Base-by-base conservation (phyloP, 441 rosid species). In the Syzygium syzygioides region DNA sequence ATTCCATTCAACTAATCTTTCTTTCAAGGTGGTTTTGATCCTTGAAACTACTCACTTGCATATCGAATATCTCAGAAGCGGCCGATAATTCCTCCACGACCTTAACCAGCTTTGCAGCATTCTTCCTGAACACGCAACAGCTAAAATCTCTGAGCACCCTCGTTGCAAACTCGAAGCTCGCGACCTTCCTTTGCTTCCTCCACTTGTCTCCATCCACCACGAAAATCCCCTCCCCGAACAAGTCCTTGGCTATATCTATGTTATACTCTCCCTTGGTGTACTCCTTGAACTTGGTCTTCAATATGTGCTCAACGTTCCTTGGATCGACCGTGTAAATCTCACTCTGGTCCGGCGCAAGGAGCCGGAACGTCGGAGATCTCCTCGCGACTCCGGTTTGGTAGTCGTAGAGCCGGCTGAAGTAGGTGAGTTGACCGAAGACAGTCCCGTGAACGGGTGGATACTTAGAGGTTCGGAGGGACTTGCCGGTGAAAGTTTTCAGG, bases 131-230 rank as follows among this genome's bases (percentile, higher is more conserved):
- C 66, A 94, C 95, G 14, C 90, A 89, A 83, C 97, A 95, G 89
- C 97, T 95, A 88, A 94, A 97, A 23, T 95, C 97, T 88, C 98
- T 92, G 1, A 96, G 93, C 79, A 96, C 95, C 62, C 95, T 94
- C 0, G 97, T 91, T 1, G 97, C 95, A 86, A 96, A 96, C 93
- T 97, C 98, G 62, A 90, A 93, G 90, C 98, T 97, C 3, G 98
- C 95, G 9, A 95, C 94, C 94, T 97, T 97, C 91, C 98, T 92
- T 92, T 97, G 98, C 57, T 96, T 95, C 91, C 88, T 92, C 99
- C 98, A 97, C 87, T 94, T 94, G 9, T 94, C 95, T 12, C 98
- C 98, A 88, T 97, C 97, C 37, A 91, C 97, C 9, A 90, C 90
- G 41, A 95, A 97, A 5, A 97, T 95, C 56, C 98, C 98, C 59